phyloP scores from a whole-genome alignment of 306 rosid species.

The Glycine latifolia region DNA sequence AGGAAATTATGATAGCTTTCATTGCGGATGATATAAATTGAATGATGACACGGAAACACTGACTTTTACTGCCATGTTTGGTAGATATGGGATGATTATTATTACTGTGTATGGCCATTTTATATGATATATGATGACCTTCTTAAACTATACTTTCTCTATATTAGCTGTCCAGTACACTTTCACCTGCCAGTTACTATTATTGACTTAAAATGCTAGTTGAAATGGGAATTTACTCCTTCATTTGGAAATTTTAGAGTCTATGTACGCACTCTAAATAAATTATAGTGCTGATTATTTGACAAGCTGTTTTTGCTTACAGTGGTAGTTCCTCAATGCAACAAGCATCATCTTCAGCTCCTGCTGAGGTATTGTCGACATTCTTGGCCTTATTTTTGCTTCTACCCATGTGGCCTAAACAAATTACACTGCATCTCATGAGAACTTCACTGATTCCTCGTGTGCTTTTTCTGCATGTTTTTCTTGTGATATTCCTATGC shows the following conservation, averaged over 20 bases:
- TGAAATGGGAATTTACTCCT: constrained; percentile 12
- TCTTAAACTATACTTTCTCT: constrained; percentile 9
- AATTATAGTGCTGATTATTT: constrained; percentile 28
- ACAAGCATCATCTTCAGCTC: constrained; percentile 69
- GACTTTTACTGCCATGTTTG: constrained; percentile 11
- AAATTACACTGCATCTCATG: constrained; percentile 9
- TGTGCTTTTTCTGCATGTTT: background rate
- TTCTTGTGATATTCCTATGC: background rate
- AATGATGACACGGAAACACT: constrained; percentile 29
- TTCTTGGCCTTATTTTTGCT: background rate
- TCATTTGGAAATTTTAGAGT: constrained; percentile 15
- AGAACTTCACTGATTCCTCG: constrained; percentile 4
- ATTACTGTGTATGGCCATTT: constrained; percentile 1
- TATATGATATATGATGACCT: background rate
- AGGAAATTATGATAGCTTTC: background rate
- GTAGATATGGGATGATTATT: background rate
- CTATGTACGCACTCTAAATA: background rate
- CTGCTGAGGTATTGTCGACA: constrained; percentile 69
- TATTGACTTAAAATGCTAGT: background rate
- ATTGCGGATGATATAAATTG: background rate
- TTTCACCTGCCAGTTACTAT: background rate
- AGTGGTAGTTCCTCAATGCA: constrained; percentile 62
- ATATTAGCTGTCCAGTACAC: background rate
- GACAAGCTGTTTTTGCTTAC: constrained; percentile 49
- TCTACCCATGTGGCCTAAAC: constrained; percentile 20